Conservation (phyloP, 164 flowering plant genomes). For the Brasenia schreberi region DNA sequence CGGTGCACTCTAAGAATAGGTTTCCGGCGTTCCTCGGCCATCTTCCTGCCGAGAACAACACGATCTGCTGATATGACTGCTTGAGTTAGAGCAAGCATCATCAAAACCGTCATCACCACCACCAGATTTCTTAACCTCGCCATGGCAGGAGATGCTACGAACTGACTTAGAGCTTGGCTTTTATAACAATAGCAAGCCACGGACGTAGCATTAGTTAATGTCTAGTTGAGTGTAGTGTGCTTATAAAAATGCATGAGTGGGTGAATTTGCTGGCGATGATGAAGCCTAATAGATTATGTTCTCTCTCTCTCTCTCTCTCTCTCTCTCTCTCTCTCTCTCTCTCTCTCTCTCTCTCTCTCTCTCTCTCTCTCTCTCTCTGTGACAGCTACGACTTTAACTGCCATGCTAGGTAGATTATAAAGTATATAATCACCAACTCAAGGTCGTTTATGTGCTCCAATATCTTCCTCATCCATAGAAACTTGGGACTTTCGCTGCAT, state of each 20-base stretch:
- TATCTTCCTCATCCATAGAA: not conserved
- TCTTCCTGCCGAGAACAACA: not conserved
- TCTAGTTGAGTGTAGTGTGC: not conserved
- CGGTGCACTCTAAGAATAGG: not conserved
- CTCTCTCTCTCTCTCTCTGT: too few species aligned
- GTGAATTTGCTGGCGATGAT: not conserved
- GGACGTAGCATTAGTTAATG: not conserved
- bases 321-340: too few species aligned
- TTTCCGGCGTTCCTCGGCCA: not conserved
- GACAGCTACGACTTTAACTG: not conserved
- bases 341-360: too few species aligned
- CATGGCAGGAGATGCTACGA: not conserved
- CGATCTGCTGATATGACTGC: not conserved
- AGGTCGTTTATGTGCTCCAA: not conserved
- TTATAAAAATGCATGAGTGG: not conserved
- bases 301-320: too few species aligned
- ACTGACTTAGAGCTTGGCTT: not conserved
- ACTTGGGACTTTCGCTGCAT: not conserved
- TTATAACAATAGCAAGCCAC: not conserved
- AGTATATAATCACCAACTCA: not conserved
- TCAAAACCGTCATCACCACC: not conserved
- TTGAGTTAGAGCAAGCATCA: not conserved
- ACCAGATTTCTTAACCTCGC: not conserved
- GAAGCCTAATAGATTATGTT: not conserved
- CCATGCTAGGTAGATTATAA: not conserved